Percentiles rank a stretch among this genome's conserved stretches.
Evolutionary conservation across 306 rosid genomes (phyloP).

Genomic region (Malus asiatica): DNA sequence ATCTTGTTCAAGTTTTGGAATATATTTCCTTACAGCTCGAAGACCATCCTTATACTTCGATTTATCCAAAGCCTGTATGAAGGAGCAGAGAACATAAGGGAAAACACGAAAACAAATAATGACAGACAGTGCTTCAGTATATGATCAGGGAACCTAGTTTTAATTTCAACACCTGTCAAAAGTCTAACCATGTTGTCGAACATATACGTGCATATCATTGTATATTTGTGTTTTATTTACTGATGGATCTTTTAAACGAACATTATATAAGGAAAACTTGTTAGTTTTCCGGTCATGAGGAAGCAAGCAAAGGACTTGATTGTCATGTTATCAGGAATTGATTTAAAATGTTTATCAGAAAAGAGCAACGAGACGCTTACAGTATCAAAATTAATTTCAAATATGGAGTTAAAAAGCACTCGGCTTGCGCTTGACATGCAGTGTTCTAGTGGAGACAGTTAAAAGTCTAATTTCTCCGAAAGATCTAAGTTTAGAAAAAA

Average conservation of each 20-base stretch:
- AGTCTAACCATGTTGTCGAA: background rate
- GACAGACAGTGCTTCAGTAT: background rate
- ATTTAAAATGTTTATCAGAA: background rate
- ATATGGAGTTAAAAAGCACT: background rate
- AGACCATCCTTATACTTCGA: slow-evolving; percentile 84
- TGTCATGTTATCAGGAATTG: background rate
- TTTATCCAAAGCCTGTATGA: slow-evolving; percentile 83
- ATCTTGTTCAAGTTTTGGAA: slow-evolving; percentile 76
- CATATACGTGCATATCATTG: background rate
- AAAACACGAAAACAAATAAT: background rate
- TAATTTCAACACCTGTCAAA: background rate
- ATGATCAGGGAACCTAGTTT: background rate
- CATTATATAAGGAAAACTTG: background rate
- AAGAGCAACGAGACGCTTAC: background rate
- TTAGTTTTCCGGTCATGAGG: background rate
- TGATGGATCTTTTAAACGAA: background rate
- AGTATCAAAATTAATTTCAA: background rate
- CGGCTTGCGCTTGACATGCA: background rate
- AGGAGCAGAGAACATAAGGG: slow-evolving; percentile 6
- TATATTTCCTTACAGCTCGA: slow-evolving; percentile 70
- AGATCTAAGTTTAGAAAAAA: background rate
- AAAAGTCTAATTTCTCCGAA: slow-evolving; percentile 4
- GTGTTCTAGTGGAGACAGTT: background rate
- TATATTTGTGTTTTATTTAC: background rate
- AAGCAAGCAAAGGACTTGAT: background rate